Evolutionary conservation across 23 red algal species (phyloP), one percentile per base, ranked within the genome.

Genomic region (Gracilaria gracilis): DNA sequence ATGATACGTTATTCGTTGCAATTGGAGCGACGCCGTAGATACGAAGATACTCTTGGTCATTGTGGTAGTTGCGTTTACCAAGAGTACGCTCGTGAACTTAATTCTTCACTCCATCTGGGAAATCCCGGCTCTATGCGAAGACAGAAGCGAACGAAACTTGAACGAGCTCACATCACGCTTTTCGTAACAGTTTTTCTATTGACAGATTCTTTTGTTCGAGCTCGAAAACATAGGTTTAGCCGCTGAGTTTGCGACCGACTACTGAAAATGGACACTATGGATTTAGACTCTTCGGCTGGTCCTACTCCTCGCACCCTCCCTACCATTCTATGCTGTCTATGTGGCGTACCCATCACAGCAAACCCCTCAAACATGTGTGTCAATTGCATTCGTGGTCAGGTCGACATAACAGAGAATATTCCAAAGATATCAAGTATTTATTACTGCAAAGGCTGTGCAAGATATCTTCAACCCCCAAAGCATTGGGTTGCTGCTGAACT

Each of bases 331-430:
- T 99, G 97, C 54, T 99, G 94, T 66, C 83, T 93, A 14, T 99
- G 97, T 89, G 97, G 97, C 20, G 67, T 88, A 28, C 58, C 94
- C 13, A 99, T 99, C 24, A 88, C 91, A 21, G 58, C 89, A 15
- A 99, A 99, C 87, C 87, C 94, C 19, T 93, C 93, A 12, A 96
- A 95, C 53, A 99, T 96, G 94, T 99, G 97, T 71, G 88, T 96
- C 31, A 71, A 51, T 54, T 99, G 97, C 67, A 84, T 99, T 29
- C 88, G 93, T 36, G 48, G 79, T 46, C 93, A 91, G 38, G 89
- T 96, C 24, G 97, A 99, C 54, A 95, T 99, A 31, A 94, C 97
- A 5, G 90, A 96, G 53, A 94, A 81, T 29, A 96, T 99, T 65
- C 97, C 97, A 25, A 99, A 99, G 69, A 84, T 89, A 24, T 71